Base-by-base conservation (phyloP, 306 rosid genomes). In the Cucurbita moschata region DNA sequence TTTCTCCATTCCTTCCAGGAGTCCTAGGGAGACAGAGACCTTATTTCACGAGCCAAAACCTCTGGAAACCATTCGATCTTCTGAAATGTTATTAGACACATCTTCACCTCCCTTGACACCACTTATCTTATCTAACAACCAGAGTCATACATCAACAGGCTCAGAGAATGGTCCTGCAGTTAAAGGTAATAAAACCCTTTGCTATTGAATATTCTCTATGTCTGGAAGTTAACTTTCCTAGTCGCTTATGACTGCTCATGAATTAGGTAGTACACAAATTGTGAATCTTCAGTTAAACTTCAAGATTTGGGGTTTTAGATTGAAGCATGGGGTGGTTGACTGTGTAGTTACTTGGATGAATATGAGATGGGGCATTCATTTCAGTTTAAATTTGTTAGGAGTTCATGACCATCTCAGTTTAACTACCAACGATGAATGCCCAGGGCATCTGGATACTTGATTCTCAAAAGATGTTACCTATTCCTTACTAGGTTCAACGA, bases 1-100 rank as follows among this genome's bases (percentile, higher is more conserved):
- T 81, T 85, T 85, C 82, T 95, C 99, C 70, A 88, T 91, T 76
- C 99, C 97, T 19, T 86, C 95, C 18, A 85, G 87, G 75, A 79
- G 86, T 76, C 73, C 83, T 72, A 86, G 85, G 84, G 87, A 52
- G 64, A 77, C 75, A 63, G 88, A 70, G 14, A 50, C 74, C 59
- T 49, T 78, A 62, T 81, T 83, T 69, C 85, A 78, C 44, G 80
- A 63, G 63, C 67, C 84, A n/a, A 81, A 84, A 76, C 82, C 80
- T 40, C 82, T 57, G 67, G 88, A 88, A 79, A 73, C 86, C 56
- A 77, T 83, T 75, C 81, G 71, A 15, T 55, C 52, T 77, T 67
- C 89, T 35, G 86, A 82, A 65, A 56, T 78, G 56, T 69, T 81
- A 2, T 83, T 76, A 76, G 86, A 81, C 39, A 53, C 78, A 72